Evolutionary conservation across 1,139 yeast species (phyloP).

Genomic region (Torulaspora globosa): DNA sequence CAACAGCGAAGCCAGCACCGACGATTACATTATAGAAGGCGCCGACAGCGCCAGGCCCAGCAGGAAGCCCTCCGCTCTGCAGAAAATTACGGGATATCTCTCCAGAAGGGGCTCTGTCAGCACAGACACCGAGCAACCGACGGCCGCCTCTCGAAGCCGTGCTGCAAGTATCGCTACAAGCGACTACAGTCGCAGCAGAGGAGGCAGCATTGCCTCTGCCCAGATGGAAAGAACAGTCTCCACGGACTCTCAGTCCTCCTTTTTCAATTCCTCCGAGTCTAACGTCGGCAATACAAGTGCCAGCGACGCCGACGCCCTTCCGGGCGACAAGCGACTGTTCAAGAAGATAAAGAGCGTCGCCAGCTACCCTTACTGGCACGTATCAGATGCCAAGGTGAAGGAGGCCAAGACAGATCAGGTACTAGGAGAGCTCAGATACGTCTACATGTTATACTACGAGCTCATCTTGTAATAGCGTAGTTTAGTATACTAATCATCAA

Average conservation of each 20-base stretch:
- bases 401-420: constrained; percentile 63
- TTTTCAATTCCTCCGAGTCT: constrained; percentile 13
- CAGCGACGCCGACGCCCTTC: constrained; percentile 12
- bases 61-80: constrained; percentile 20
- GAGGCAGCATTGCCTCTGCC: constrained; percentile 19
- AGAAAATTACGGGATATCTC: constrained; percentile 22
- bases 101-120: constrained; percentile 22
- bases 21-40: constrained; percentile 18
- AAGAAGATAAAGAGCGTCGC: constrained; percentile 50
- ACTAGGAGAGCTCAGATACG: constrained; percentile 65
- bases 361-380: constrained; percentile 77
- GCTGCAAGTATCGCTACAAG: constrained; percentile 13
- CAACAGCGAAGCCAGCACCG: constrained; percentile 2
- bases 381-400: constrained; percentile 67
- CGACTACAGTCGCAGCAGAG: constrained; percentile 16
- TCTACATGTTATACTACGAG: constrained; percentile 80
- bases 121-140: constrained; percentile 12
- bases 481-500: background rate
- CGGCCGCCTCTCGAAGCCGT: constrained; percentile 10
- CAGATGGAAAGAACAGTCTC: constrained; percentile 11
- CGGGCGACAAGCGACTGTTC: constrained; percentile 17
- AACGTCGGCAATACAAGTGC: constrained; percentile 14
- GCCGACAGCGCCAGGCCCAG: constrained; percentile 15
- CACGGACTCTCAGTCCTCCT: constrained; percentile 13
- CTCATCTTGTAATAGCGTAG: constrained; percentile 9